These are phyloP conservation scores for Ulota crispa DNA, from an alignment of 225 moss, liverwort and hornwort species.

Conservation along the genomic window DNA sequence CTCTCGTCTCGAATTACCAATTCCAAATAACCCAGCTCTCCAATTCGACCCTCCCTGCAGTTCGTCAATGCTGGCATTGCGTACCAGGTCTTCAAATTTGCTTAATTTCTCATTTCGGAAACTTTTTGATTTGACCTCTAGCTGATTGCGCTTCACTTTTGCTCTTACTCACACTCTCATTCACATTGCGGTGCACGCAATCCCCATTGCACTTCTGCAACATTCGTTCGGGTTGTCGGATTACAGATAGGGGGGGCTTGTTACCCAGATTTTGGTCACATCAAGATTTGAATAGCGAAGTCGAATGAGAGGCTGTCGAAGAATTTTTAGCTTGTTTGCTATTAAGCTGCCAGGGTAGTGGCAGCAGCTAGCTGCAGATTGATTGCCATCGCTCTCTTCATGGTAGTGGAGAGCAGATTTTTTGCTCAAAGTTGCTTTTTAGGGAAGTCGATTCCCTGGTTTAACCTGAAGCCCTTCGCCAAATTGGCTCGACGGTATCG, in stretches of 20 bases:
- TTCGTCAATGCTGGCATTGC: background rate
- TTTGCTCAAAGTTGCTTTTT: constrained; percentile 1
- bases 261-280: background rate
- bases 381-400: background rate
- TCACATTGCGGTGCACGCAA: background rate
- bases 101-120: background rate
- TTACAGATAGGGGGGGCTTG: background rate
- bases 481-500: constrained; percentile 3
- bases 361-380: background rate
- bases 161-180: background rate
- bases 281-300: background rate
- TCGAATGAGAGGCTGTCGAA: background rate
- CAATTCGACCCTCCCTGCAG: background rate
- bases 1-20: no score
- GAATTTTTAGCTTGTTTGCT: background rate
- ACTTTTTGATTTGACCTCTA: background rate
- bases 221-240: background rate
- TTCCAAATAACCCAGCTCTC: background rate
- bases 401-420: constrained; percentile 28
- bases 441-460: constrained; percentile 5
- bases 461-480: background rate
- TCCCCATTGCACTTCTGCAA: background rate
- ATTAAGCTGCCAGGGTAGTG: background rate
- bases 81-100: background rate
- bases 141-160: constrained; percentile 1